Percentiles rank a stretch among this genome's conserved stretches.
phyloP scores from a whole-genome alignment of 176 grass and related monocot species.

The Musa itinerans region DNA sequence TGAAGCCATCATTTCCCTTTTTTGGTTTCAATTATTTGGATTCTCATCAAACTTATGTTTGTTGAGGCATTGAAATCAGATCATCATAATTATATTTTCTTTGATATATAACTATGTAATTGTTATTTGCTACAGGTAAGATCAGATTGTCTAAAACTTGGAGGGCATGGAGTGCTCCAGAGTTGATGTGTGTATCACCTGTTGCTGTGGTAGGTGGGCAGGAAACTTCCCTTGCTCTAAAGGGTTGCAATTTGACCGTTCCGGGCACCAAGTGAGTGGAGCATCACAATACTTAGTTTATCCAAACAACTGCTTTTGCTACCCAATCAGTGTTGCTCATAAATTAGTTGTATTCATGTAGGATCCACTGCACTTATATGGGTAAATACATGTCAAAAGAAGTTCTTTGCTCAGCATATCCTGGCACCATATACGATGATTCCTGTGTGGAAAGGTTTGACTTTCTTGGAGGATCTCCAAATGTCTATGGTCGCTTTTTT shows the following conservation, averaged over 20 bases:
- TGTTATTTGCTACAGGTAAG: constrained; percentile 39
- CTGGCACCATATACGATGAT: constrained; percentile 97
- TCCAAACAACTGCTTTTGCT: neutral
- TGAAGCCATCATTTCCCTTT: neutral
- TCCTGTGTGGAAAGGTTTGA: constrained; percentile 89
- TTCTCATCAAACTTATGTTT: neutral
- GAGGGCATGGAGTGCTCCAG: constrained; percentile 94
- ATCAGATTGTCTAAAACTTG: constrained; percentile 71
- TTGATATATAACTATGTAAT: neutral
- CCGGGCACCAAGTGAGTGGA: constrained; percentile 90
- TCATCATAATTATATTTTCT: too few species aligned
- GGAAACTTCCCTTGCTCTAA: constrained; percentile 63
- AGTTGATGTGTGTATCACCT: constrained; percentile 80
- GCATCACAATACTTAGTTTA: neutral
- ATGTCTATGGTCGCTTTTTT: constrained; percentile 64
- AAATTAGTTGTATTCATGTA: constrained; percentile 11
- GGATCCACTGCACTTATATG: constrained; percentile 80
- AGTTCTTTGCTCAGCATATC: constrained; percentile 77
- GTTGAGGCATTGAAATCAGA: neutral
- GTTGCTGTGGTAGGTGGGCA: constrained; percentile 83
- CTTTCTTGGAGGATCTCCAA: constrained; percentile 54
- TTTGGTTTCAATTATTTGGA: neutral
- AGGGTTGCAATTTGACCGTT: constrained; percentile 80
- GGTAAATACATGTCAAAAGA: constrained; percentile 97
- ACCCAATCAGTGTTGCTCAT: neutral